These are phyloP conservation scores for Xylaria nigripes DNA, from an alignment of 495 filamentous ascomycete species.

Conservation along the genomic window DNA sequence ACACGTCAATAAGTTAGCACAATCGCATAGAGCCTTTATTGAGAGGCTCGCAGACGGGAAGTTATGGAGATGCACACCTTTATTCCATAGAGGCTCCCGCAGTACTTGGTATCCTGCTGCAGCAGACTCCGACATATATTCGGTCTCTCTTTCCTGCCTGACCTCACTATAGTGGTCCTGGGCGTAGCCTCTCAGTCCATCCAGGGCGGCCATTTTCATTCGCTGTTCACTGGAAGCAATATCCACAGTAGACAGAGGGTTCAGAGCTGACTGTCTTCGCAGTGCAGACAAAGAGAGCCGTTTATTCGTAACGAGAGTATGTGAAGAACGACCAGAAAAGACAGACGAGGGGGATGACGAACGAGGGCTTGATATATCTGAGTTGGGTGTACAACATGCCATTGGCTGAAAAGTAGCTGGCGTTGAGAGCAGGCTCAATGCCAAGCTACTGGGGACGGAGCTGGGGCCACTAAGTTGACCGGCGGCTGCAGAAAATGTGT, in stretches of 20 bases:
- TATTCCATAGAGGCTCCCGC: constrained; percentile 50
- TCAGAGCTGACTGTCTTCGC: constrained; percentile 41
- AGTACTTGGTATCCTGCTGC: constrained; percentile 50
- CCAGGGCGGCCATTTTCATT: constrained; percentile 47
- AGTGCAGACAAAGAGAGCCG: constrained; percentile 44
- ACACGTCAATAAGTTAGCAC: constrained; percentile 11
- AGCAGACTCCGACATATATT: constrained; percentile 39
- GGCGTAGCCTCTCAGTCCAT: constrained; percentile 44
- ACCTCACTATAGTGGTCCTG: constrained; percentile 45
- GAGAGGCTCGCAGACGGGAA: constrained; percentile 1
- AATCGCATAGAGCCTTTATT: background rate
- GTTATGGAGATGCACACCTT: constrained; percentile 32
- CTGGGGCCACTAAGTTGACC: constrained; percentile 2
- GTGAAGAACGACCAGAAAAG: constrained; percentile 40
- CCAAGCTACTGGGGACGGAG: background rate
- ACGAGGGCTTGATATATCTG: constrained; percentile 47
- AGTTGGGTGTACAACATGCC: constrained; percentile 38
- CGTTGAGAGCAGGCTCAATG: constrained; percentile 18
- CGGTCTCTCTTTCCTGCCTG: constrained; percentile 40
- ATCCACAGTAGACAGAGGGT: constrained; percentile 48
- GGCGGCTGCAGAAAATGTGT: constrained; percentile 6
- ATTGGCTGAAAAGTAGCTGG: constrained; percentile 26
- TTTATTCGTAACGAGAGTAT: constrained; percentile 45
- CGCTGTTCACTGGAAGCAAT: constrained; percentile 43
- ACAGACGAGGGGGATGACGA: constrained; percentile 43